Conservation (phyloP, 1,139 yeast species). For the Pichia sp. region DNA sequence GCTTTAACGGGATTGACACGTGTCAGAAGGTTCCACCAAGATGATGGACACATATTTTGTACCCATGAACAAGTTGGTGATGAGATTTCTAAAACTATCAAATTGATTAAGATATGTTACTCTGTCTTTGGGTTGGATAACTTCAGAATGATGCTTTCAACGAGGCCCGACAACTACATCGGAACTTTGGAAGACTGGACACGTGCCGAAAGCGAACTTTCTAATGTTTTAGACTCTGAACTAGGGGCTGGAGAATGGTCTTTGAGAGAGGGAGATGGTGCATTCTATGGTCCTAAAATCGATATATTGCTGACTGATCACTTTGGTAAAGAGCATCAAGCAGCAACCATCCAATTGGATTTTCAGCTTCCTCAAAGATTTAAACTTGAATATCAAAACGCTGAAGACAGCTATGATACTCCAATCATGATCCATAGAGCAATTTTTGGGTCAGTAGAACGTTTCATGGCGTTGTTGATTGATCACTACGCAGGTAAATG, state of each 20-base stretch:
- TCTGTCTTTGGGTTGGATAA: slow-evolving; percentile 76
- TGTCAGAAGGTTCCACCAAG: slow-evolving; percentile 96
- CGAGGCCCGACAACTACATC: slow-evolving; percentile 89
- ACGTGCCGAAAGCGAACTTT: slow-evolving; percentile 75
- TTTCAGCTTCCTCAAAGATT: slow-evolving; percentile 94
- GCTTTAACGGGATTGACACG: slow-evolving; percentile 92
- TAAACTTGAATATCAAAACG: slow-evolving; percentile 65
- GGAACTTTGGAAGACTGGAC: slow-evolving; percentile 89
- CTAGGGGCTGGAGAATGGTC: slow-evolving; percentile 70
- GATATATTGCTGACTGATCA: slow-evolving; percentile 93
- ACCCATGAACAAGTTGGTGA: slow-evolving; percentile 77
- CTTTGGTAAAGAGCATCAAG: slow-evolving; percentile 90
- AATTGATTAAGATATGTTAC: slow-evolving; percentile 73
- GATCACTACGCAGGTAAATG: slow-evolving; percentile 93
- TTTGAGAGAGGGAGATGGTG: slow-evolving; percentile 94
- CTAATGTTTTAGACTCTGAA: slow-evolving; percentile 68
- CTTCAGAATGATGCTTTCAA: slow-evolving; percentile 84
- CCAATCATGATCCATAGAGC: slow-evolving; percentile 97
- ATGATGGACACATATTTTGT: slow-evolving; percentile 97
- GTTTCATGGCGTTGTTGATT: slow-evolving; percentile 84
- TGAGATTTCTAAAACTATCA: slow-evolving; percentile 77
- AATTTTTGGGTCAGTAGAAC: slow-evolving; percentile 87
- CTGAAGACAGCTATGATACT: slow-evolving; percentile 43
- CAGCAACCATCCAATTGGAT: slow-evolving; percentile 96
- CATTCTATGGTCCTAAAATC: slow-evolving; percentile 97